Conservation (phyloP, 257 asterid genomes). For the Penstemon barbatus region DNA sequence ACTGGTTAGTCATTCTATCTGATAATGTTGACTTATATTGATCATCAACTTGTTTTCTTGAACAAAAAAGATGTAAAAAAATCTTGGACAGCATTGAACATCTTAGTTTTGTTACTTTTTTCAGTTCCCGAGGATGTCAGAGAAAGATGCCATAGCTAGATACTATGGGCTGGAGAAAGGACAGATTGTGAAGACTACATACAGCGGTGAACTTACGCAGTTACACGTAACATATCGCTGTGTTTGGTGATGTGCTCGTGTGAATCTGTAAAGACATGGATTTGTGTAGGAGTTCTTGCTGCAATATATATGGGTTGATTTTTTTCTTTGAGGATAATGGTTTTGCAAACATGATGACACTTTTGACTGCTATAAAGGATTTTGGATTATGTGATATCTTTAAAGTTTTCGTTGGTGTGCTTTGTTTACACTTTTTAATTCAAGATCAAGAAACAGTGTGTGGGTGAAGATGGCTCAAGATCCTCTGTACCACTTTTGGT, state of each 20-base stretch:
- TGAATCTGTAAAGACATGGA: neutral
- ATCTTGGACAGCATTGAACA: too few species aligned
- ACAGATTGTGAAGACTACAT: constrained; percentile 71
- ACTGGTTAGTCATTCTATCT: constrained; percentile 49
- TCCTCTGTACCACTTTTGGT: too few species aligned
- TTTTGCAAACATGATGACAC: neutral
- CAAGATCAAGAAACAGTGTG: neutral
- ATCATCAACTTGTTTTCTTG: too few species aligned
- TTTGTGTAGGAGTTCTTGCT: neutral
- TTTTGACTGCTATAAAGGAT: neutral
- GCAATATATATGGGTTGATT: neutral
- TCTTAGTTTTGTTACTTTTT: constrained; percentile 4
- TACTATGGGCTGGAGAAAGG: constrained; percentile 83
- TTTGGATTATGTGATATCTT: neutral
- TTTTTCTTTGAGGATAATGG: neutral
- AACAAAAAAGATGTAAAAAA: too few species aligned
- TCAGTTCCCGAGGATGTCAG: constrained; percentile 77
- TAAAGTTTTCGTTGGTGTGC: neutral
- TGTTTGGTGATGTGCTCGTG: constrained; percentile 50
- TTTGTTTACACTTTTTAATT: neutral
- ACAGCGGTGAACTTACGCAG: constrained; percentile 71
- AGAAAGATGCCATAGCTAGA: constrained; percentile 72
- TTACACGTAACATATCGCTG: constrained; percentile 73
- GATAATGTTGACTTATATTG: too few species aligned
- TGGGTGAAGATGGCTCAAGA: too few species aligned